Evolutionary conservation across 805 yeast genomes (phyloP).

Genomic region (Monosporozyma solicola): DNA sequence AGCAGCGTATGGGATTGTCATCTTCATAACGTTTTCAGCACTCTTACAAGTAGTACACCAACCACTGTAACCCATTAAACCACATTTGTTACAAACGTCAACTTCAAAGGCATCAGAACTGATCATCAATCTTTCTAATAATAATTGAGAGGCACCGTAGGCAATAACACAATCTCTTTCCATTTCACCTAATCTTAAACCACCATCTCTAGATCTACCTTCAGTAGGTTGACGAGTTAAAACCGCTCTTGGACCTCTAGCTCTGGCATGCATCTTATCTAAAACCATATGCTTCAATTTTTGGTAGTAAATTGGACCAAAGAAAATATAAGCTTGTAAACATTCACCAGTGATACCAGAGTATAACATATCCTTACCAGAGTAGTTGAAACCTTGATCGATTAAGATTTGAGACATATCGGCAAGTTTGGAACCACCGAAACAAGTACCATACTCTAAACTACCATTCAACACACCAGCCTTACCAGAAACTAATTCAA

Average conservation of each 20-base stretch:
- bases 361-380: conserved; percentile 96
- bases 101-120: conserved; percentile 98
- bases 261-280: conserved; percentile 99
- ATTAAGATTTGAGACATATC: conserved; percentile 90
- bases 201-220: conserved; percentile 98
- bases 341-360: conserved; percentile 97
- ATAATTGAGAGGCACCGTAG: conserved; percentile 92
- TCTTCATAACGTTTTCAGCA: conserved; percentile 74
- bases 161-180: conserved; percentile 99
- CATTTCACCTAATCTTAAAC: conserved; percentile 97
- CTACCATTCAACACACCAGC: conserved; percentile 93
- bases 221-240: conserved; percentile 97
- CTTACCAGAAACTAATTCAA: conserved; percentile 90
- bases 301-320: conserved; percentile 97
- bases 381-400: conserved; percentile 84
- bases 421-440: conserved; percentile 93
- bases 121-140: conserved; percentile 89
- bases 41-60: conserved; percentile 98
- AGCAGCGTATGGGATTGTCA: conserved; percentile 99
- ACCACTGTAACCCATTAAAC: conserved; percentile 92
- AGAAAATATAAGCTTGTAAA: conserved; percentile 93
- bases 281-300: conserved; percentile 97
- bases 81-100: conserved; percentile 88
- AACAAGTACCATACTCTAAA: conserved; percentile 93
- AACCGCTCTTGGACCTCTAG: conserved; percentile 97